These are phyloP conservation scores for Colletotrichum eleusines DNA, from an alignment of 2,329 filamentous ascomycete species.

Conservation along the genomic window DNA sequence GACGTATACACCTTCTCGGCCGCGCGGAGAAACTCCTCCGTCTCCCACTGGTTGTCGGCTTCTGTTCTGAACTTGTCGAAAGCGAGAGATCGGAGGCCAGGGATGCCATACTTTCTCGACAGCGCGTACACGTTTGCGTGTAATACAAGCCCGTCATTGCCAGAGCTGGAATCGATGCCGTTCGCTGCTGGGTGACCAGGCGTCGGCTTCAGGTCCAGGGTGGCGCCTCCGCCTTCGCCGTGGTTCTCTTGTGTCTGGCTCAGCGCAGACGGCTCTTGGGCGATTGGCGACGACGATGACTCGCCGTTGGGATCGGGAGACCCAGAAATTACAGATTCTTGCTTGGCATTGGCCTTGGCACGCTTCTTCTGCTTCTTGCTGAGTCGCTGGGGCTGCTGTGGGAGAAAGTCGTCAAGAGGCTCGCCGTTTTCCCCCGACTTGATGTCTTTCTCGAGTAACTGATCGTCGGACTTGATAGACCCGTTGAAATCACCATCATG, in stretches of 20 bases:
- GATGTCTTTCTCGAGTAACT: not conserved
- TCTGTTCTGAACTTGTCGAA: slow-evolving; percentile 28
- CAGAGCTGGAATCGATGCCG: too few species aligned
- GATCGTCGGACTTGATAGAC: slow-evolving; percentile 25
- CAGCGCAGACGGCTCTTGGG: not conserved
- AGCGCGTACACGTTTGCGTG: slow-evolving; percentile 32
- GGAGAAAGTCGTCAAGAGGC: slow-evolving; percentile 28
- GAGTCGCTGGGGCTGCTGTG: slow-evolving; percentile 14
- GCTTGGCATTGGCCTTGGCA: slow-evolving; percentile 20
- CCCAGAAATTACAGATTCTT: not conserved
- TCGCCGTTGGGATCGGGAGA: slow-evolving; percentile 8
- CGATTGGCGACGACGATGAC: not conserved
- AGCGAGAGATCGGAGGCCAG: not conserved
- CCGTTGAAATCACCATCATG: slow-evolving; percentile 2
- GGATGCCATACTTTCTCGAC: slow-evolving; percentile 27
- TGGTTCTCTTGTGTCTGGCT: slow-evolving; percentile 18
- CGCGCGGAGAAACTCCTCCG: slow-evolving; percentile 31
- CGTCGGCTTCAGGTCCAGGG: not conserved
- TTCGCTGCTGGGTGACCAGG: not conserved
- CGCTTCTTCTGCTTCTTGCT: slow-evolving; percentile 37
- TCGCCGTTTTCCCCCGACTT: slow-evolving; percentile 3
- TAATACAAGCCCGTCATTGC: slow-evolving; percentile 15
- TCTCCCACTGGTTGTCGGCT: slow-evolving; percentile 32
- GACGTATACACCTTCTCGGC: slow-evolving; percentile 23
- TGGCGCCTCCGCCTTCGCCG: slow-evolving; percentile 3